A percentile compares a stretch with the other conserved stretches of the same genome.
phyloP scores from a whole-genome alignment of 2,329 filamentous ascomycete species.

The Chrysoporthe cubensis region DNA sequence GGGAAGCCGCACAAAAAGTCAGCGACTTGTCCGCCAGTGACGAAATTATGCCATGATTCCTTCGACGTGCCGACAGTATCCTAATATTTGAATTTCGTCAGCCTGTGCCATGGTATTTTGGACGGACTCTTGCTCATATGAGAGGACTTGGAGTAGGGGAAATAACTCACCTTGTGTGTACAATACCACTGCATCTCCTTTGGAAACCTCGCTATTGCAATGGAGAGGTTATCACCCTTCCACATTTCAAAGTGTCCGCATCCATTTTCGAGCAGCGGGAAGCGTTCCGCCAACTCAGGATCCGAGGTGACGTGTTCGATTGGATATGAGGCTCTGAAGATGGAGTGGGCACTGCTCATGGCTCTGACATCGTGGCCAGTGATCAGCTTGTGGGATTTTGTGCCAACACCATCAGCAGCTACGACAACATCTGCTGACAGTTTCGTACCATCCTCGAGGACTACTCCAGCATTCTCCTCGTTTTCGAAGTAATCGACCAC shows the following conservation, averaged over 20 bases:
- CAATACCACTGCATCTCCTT: conserved; percentile 18
- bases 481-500: conserved; percentile 29
- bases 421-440: conserved; percentile 37
- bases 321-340: conserved; percentile 32
- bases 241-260: conserved; percentile 56
- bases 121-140: not conserved
- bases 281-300: conserved; percentile 49
- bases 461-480: conserved; percentile 7
- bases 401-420: conserved; percentile 39
- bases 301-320: conserved; percentile 33
- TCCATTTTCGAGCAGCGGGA: conserved; percentile 52
- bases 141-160: not conserved
- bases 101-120: too few species aligned
- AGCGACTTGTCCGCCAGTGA: conserved; percentile 47
- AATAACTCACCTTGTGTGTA: conserved; percentile 15
- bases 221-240: conserved; percentile 48
- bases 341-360: conserved; percentile 33
- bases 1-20: conserved; percentile 47
- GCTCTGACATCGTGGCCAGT: conserved; percentile 32
- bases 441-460: conserved; percentile 28
- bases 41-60: conserved; percentile 51
- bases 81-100: conserved; percentile 35
- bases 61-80: conserved; percentile 49
- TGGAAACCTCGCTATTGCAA: conserved; percentile 49
- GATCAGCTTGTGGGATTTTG: conserved; percentile 33